Evolutionary conservation across 495 filamentous ascomycete genomes (phyloP).

Genomic region (Astrocystis sublimbata): DNA sequence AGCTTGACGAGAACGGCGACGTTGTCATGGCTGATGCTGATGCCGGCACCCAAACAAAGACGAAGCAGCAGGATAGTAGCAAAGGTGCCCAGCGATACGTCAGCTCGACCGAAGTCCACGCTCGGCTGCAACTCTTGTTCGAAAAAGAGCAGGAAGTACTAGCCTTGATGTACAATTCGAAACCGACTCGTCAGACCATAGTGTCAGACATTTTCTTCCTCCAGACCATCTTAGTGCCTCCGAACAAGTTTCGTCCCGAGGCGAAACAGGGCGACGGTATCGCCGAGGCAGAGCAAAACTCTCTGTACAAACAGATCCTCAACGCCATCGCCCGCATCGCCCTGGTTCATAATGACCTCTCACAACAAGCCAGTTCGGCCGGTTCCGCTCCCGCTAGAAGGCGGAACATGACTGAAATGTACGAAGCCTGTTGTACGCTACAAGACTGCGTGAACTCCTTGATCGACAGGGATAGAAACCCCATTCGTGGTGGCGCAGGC

Average conservation of each 20-base stretch:
- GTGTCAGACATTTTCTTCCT: constrained; percentile 93
- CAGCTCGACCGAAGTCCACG: constrained; percentile 72
- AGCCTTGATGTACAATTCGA: constrained; percentile 76
- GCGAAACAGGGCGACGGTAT: constrained; percentile 76
- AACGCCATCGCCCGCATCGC: constrained; percentile 67
- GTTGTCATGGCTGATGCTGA: constrained; percentile 52
- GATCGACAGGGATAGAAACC: constrained; percentile 83
- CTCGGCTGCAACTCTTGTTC: constrained; percentile 75
- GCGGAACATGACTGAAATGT: constrained; percentile 46
- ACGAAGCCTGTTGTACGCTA: constrained; percentile 69
- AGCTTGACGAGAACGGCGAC: constrained; percentile 51
- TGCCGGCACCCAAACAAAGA: constrained; percentile 34
- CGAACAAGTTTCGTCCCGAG: constrained; percentile 90
- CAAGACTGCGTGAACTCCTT: constrained; percentile 90
- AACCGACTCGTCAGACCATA: constrained; percentile 57
- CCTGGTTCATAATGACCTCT: constrained; percentile 73
- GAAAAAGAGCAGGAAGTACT: constrained; percentile 82
- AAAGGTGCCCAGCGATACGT: constrained; percentile 63
- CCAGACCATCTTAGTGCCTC: constrained; percentile 78
- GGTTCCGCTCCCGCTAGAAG: constrained; percentile 18
- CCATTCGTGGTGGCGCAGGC: constrained; percentile 70
- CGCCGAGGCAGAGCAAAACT: constrained; percentile 83
- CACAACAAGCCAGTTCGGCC: constrained; percentile 25
- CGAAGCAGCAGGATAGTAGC: constrained; percentile 28
- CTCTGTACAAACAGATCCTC: constrained; percentile 77